Base-by-base conservation (phyloP, 106 monocot species). In the Dendrobium catenatum region DNA sequence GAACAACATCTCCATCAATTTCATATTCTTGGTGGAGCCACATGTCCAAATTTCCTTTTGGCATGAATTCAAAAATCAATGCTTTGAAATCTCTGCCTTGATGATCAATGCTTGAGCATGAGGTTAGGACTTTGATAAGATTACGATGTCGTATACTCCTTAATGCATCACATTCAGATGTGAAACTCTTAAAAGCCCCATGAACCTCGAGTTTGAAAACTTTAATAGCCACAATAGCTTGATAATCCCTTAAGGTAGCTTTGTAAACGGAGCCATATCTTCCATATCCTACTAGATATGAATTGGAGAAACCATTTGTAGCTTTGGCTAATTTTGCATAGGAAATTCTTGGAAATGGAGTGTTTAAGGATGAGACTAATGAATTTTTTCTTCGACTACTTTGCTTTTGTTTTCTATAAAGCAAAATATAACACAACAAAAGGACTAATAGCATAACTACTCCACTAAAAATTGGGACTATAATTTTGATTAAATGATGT, bases 181-280 rank as follows among this genome's bases (percentile, higher is more conserved):
- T 22, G 61, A 90, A 90, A 75, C 80, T 87, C 68, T 75, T 79
- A 0, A 81, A 83, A 27, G 87, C 89, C 75, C 89, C 87, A 54
- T 42, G 43, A 18, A 31, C 15, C 29, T 85, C 13, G 16, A 89
- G 85, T 31, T 87, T 74, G 8, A 89, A 80, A 2, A 89, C 85
- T 80, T 87, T 89, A 19, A 89, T 81, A 16, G 86, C 89, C 8
- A 85, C 78, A 2, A 44, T 41, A 43, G 5, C 19, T 4, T 75
- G n/a, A 11, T 18, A 8, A 7, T 42, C 43, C 6, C 10, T 2
- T 42, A 83, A 17, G 0, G 24, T 58, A 22, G 81, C 89, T 33
- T 70, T 79, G 29, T 86, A 89, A 2, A 89, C 89, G 19, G 89
- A 83, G 44, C 86, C 86, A 72, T 33, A 72, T 33, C 72, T 72